Evolutionary conservation across 768 basidiomycete genomes (phyloP).

Genomic region (Pulveroboletus sp.): DNA sequence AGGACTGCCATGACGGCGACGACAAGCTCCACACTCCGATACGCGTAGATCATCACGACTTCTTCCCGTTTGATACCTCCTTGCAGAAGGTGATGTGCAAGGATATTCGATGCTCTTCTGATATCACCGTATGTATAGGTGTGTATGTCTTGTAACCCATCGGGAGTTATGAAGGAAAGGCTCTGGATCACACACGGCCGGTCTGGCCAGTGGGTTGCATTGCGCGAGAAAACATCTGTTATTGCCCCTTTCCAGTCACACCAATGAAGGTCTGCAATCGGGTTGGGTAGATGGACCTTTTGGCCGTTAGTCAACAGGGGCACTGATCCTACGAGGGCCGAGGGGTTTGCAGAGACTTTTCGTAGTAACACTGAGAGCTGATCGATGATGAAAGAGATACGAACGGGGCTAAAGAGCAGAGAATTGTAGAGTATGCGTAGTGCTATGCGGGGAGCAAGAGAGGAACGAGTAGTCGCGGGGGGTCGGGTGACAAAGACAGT

Average conservation of each 20-base stretch:
- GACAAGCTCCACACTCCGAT: constrained; percentile 92
- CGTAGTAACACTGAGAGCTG: constrained; percentile 79
- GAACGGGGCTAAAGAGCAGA: constrained; percentile 75
- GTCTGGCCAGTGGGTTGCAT: constrained; percentile 76
- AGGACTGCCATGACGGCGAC: constrained; percentile 96
- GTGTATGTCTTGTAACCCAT: constrained; percentile 45
- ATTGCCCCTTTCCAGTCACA: constrained; percentile 97
- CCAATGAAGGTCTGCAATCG: constrained; percentile 89
- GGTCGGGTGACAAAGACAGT: constrained; percentile 84
- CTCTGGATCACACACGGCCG: constrained; percentile 88
- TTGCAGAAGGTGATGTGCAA: constrained; percentile 85
- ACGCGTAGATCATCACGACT: constrained; percentile 97
- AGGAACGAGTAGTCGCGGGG: constrained; percentile 58
- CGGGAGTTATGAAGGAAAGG: constrained; percentile 37
- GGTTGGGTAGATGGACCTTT: constrained; percentile 68
- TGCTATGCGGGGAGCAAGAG: constrained; percentile 69
- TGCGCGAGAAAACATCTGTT: constrained; percentile 87
- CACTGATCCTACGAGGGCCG: constrained; percentile 70
- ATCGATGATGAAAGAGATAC: constrained; percentile 76
- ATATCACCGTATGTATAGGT: constrained; percentile 79
- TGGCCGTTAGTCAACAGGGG: constrained; percentile 75
- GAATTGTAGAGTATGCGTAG: constrained; percentile 93
- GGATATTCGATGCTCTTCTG: constrained; percentile 77
- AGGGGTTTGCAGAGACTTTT: constrained; percentile 62
- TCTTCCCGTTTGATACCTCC: constrained; percentile 88